Evolutionary conservation across 768 basidiomycete species (phyloP).

Genomic region (Tricholoma matsutake): DNA sequence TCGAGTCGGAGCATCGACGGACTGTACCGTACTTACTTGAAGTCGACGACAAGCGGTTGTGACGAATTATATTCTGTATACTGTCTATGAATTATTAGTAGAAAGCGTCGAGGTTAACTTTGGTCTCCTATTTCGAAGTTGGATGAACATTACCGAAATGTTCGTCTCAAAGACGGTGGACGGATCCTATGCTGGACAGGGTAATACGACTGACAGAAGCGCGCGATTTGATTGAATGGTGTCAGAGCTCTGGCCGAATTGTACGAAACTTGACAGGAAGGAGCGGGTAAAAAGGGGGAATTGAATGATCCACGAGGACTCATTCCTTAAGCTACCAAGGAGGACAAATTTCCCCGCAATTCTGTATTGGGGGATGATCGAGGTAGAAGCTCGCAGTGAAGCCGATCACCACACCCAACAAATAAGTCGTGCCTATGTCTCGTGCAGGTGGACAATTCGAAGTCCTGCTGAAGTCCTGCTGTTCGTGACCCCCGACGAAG

Average conservation of each 20-base stretch:
- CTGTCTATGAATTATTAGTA: no score
- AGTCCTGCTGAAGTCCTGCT: not conserved
- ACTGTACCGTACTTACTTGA: no score
- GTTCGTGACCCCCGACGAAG: not conserved
- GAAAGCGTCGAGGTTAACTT: no score
- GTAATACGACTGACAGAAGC: not conserved
- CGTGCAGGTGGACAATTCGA: not conserved
- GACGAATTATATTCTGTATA: no score
- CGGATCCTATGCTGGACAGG: not conserved
- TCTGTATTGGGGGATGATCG: no score
- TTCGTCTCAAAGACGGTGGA: not conserved
- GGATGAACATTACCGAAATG: no score
- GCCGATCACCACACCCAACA: not conserved
- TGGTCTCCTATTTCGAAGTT: no score
- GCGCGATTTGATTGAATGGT: not conserved
- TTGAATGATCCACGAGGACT: not conserved
- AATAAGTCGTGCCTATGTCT: not conserved
- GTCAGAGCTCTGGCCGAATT: not conserved
- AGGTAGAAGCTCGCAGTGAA: not conserved
- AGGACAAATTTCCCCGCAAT: not conserved
- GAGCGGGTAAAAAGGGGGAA: not conserved
- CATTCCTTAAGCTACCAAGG: not conserved
- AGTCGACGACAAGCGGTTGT: no score
- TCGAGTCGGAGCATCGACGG: no score
- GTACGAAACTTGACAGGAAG: not conserved